Evolutionary conservation across 257 asterid genomes (phyloP).

Genomic region (Gentiana dahurica): DNA sequence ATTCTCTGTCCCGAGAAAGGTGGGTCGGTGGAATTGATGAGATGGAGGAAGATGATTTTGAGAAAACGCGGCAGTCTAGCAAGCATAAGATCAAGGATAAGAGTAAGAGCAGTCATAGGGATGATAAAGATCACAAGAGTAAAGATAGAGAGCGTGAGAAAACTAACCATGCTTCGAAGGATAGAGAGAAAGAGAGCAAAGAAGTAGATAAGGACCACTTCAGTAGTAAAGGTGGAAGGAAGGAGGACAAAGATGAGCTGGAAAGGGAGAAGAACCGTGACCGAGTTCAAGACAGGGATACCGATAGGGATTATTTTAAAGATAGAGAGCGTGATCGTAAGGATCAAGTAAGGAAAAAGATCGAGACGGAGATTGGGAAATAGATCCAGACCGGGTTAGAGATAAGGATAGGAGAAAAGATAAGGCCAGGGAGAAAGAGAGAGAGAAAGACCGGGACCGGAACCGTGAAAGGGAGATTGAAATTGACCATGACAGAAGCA

Average conservation of each 20-base stretch:
- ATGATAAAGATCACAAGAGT: slow-evolving; percentile 58
- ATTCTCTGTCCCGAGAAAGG: slow-evolving; percentile 38
- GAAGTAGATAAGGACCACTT: slow-evolving; percentile 34
- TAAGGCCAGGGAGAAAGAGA: slow-evolving; percentile 47
- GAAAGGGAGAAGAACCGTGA: slow-evolving; percentile 48
- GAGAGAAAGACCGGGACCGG: slow-evolving; percentile 41
- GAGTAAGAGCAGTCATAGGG: slow-evolving; percentile 48
- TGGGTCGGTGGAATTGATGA: slow-evolving; percentile 46
- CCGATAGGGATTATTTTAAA: slow-evolving; percentile 47
- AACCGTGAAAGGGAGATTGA: slow-evolving; percentile 24
- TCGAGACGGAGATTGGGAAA: slow-evolving; percentile 13
- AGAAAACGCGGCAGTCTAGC: slow-evolving; percentile 35
- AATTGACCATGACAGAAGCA: slow-evolving; percentile 40
- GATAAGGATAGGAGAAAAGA: slow-evolving; percentile 49
- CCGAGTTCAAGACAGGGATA: slow-evolving; percentile 43
- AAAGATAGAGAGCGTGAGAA: slow-evolving; percentile 57
- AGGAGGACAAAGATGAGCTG: slow-evolving; percentile 55
- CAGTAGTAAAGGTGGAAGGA: slow-evolving; percentile 51
- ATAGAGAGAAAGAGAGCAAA: slow-evolving; percentile 42
- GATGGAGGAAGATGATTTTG: slow-evolving; percentile 34
- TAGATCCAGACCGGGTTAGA: slow-evolving; percentile 36
- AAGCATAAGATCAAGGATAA: slow-evolving; percentile 56
- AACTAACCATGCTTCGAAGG: slow-evolving; percentile 27
- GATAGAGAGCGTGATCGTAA: slow-evolving; percentile 52
- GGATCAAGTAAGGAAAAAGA: slow-evolving; percentile 48